Evolutionary conservation across 148 eudicot species (phyloP).

Genomic region (Spergularia marina): DNA sequence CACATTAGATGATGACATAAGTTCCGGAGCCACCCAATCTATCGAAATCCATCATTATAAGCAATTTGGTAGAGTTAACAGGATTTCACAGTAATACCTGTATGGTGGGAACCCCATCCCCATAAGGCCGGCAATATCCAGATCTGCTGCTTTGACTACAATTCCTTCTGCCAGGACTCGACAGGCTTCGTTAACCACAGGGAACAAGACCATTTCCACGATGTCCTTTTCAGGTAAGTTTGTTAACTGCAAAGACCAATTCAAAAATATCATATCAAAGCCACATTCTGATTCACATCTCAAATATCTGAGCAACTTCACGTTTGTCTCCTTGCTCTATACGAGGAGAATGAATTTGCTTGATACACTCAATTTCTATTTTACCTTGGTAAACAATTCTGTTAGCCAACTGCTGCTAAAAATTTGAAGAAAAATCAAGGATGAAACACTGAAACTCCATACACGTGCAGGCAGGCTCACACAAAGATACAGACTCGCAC

Average conservation of each 20-base stretch:
- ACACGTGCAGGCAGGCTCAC: too few relatives aligned
- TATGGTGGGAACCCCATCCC: slow-evolving; percentile 98
- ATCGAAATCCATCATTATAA: slow-evolving; percentile 7
- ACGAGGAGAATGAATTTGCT: too few relatives aligned
- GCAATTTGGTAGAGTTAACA: background rate
- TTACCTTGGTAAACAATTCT: too few relatives aligned
- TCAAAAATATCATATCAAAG: too few relatives aligned
- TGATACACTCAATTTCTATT: too few relatives aligned
- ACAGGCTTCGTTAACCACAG: slow-evolving; percentile 90
- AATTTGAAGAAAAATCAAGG: too few relatives aligned
- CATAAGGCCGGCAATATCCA: slow-evolving; percentile 80
- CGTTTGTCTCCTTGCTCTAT: too few relatives aligned
- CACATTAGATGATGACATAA: slow-evolving; percentile 5
- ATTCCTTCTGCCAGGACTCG: slow-evolving; percentile 86
- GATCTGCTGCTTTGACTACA: slow-evolving; percentile 87
- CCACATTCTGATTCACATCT: too few relatives aligned
- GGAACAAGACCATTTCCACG: slow-evolving; percentile 88
- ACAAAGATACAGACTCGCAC: too few relatives aligned
- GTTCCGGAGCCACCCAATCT: background rate
- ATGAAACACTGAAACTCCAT: too few relatives aligned
- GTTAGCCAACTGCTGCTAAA: too few relatives aligned
- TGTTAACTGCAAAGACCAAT: slow-evolving; percentile 39
- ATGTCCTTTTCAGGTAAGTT: slow-evolving; percentile 79
- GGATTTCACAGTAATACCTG: slow-evolving; percentile 43
- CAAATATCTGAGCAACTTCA: too few relatives aligned